Evolutionary conservation across 2,329 filamentous ascomycete species (phyloP).

Genomic region (Penicillium rolfsii): DNA sequence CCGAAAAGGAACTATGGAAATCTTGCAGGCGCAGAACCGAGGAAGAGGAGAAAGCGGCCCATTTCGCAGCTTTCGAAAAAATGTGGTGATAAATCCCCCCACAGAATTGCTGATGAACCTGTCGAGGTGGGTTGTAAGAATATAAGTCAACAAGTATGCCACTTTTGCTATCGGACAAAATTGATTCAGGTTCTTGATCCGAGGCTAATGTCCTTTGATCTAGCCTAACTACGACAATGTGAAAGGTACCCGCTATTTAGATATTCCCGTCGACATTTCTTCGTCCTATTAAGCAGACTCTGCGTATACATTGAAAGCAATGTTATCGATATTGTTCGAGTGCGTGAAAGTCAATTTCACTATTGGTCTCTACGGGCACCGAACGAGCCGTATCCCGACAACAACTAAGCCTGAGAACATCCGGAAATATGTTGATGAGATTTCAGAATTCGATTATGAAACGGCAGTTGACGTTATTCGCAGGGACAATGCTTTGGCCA

Average conservation of each 20-base stretch:
- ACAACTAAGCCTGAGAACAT: slow-evolving; percentile 3
- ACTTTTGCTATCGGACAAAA: background rate
- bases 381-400: background rate
- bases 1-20: background rate
- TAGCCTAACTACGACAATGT: background rate
- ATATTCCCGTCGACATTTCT: background rate
- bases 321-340: slow-evolving; percentile 1
- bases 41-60: background rate
- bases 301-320: background rate
- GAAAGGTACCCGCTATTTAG: background rate
- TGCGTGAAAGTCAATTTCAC: background rate
- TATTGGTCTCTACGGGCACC: background rate
- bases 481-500: slow-evolving; percentile 12
- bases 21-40: background rate
- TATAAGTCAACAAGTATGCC: background rate
- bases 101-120: background rate
- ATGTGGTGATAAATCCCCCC: background rate
- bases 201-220: background rate
- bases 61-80: background rate
- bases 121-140: background rate
- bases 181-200: background rate
- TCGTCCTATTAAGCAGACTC: background rate
- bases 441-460: slow-evolving; percentile 8
- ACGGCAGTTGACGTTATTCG: slow-evolving; percentile 6
- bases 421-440: slow-evolving; percentile 12